A percentile compares a stretch with the other conserved stretches of the same genome.
phyloP scores from a whole-genome alignment of 192 early-diverging fungal species.

The Coemansia sp. region DNA sequence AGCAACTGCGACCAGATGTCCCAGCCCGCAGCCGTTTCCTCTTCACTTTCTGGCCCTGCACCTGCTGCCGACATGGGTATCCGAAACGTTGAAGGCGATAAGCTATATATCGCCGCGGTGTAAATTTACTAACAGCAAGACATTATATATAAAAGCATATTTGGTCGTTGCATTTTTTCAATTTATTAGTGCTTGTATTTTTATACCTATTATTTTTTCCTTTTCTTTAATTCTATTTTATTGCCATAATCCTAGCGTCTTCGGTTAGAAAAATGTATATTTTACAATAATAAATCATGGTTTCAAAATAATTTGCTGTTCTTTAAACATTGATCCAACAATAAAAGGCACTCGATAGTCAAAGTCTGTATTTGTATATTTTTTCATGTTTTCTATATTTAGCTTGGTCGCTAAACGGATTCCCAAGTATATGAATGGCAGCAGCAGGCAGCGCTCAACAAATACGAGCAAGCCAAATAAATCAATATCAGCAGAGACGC shows the following conservation, averaged over 20 bases:
- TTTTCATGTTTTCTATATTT: background rate
- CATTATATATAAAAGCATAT: too few relatives aligned
- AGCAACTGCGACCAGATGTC: background rate
- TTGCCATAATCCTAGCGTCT: too few relatives aligned
- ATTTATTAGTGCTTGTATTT: too few relatives aligned
- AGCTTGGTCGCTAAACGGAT: background rate
- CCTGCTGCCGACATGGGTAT: background rate
- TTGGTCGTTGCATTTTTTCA: too few relatives aligned
- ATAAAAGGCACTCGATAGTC: too few relatives aligned
- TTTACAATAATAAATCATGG: too few relatives aligned
- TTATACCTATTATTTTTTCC: background rate
- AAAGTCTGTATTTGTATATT: background rate
- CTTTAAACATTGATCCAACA: too few relatives aligned
- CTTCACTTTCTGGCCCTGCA: background rate
- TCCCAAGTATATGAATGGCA: background rate
- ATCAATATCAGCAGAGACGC: background rate
- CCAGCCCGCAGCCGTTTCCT: background rate
- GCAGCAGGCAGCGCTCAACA: background rate
- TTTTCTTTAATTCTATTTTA: background rate
- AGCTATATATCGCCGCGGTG: too few relatives aligned
- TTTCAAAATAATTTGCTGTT: too few relatives aligned
- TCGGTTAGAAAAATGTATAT: too few relatives aligned
- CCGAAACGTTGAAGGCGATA: background rate
- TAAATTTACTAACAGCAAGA: too few relatives aligned
- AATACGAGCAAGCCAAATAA: background rate